Evolutionary conservation across 306 rosid species (phyloP).

Genomic region (Corylus americana): DNA sequence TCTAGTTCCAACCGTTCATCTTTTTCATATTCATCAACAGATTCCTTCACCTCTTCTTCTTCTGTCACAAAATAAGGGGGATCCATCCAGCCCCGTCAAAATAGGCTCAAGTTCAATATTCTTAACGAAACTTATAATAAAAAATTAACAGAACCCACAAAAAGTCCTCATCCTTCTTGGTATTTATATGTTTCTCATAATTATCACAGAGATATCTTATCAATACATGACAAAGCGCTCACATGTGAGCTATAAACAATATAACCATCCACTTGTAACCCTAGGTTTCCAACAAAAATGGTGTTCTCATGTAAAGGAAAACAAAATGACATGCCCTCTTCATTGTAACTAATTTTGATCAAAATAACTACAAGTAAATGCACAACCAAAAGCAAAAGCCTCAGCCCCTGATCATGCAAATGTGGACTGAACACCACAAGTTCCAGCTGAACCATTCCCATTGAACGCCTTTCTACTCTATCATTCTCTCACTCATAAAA

Average conservation of each 20-base stretch:
- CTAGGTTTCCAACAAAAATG: not conserved
- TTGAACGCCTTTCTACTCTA: not conserved
- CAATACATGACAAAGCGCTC: not conserved
- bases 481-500: not conserved
- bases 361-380: not conserved
- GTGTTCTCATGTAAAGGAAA: not conserved
- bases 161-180: conserved; percentile 18
- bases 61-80: conserved; percentile 60
- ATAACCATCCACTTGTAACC: not conserved
- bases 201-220: not conserved
- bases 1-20: conserved; percentile 92
- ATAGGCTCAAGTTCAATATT: conserved; percentile 33
- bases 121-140: conserved; percentile 8
- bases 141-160: conserved; percentile 16
- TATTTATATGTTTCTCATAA: not conserved
- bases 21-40: conserved; percentile 76
- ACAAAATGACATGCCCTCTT: not conserved
- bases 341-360: not conserved
- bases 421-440: not conserved
- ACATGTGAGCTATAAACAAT: not conserved
- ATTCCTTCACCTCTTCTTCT: conserved; percentile 81
- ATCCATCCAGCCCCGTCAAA: conserved; percentile 41
- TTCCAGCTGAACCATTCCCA: not conserved
- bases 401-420: not conserved
- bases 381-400: not conserved